phyloP scores from a whole-genome alignment of 2,329 filamentous ascomycete genomes.

The Colletotrichum sp. region DNA sequence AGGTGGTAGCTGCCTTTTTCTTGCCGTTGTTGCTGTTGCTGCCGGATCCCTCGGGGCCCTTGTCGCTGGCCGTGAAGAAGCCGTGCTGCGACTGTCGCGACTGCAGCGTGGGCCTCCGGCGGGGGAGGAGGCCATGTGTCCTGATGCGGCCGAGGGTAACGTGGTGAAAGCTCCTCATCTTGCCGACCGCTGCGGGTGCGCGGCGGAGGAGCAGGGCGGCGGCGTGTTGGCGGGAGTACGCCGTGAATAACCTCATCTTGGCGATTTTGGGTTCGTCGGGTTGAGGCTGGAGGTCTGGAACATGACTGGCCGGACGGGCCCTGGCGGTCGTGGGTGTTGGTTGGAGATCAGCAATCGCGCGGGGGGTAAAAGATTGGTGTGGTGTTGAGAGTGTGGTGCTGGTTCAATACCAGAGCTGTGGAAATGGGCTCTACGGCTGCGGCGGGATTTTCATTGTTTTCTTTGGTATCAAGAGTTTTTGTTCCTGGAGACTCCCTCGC shows the following conservation, averaged over 20 bases:
- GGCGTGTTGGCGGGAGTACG: background rate
- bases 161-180: slow-evolving; percentile 6
- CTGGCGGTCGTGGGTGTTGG: background rate
- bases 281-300: background rate
- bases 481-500: background rate
- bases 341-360: slow-evolving; percentile 3
- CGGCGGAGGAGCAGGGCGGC: background rate
- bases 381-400: background rate
- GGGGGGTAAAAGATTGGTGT: background rate
- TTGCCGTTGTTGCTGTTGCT: background rate
- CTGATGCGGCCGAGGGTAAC: slow-evolving; percentile 14
- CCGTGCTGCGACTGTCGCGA: slow-evolving; percentile 22
- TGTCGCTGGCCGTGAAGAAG: slow-evolving; percentile 22
- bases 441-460: background rate
- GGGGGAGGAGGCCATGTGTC: slow-evolving; percentile 4
- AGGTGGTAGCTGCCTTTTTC: slow-evolving; percentile 13
- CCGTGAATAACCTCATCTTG: slow-evolving; percentile 12
- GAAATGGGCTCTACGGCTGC: background rate
- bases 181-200: background rate
- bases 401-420: background rate
- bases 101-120: background rate
- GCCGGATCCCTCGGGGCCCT: slow-evolving; percentile 21
- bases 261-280: background rate
- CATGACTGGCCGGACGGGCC: slow-evolving; percentile 14
- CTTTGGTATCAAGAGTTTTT: background rate